Evolutionary conservation across 2,329 filamentous ascomycete genomes (phyloP), one percentile per base, ranked within the genome.

Genomic region (Fusarium palustre): DNA sequence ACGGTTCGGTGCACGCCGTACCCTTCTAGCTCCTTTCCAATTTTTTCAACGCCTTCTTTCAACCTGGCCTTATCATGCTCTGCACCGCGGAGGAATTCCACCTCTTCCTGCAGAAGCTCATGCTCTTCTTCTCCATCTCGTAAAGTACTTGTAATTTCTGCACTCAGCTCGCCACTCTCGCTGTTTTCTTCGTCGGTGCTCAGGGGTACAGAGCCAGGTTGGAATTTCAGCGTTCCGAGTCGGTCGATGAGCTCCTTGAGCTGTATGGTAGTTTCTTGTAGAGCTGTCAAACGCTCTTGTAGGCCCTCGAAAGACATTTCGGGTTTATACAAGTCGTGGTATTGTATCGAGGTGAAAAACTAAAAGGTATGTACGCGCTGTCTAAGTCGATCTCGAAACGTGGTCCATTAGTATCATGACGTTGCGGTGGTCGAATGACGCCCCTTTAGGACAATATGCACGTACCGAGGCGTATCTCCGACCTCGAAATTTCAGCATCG

Each of bases 51-150:
- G 41, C 90, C 86, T 20, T 92, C 89, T 68, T 87, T 84, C 53
- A 97, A 79, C 53, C 90, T 86, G 53, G 86, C 86, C 77, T 86
- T 90, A 74, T 91, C 89, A 60, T 86, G 85, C 4, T 83, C 83
- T 5, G 83, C 78, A 3, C 71, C 76, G 36, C 87, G 83, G 28
- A 94, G 80, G 73, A 93, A 93, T 65, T 91, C 87, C 30, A 93
- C 85, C 74, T 97, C 94, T 76, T 96, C 93, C 48, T 84, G 84
- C 34, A 97, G 77, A 20, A 96, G 80, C 78, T 97, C 94, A 69
- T 96, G 87, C 62, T 97, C 93, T 67, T 97, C 93, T 73, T 97
- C 90, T 50, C 92, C 88, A 59, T 92, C 90, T 72, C 92, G 91
- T 64, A 97, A 80, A 20, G 87, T 87, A 74, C 92, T 89, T 70